These are phyloP conservation scores for Cicer bijugum DNA, from an alignment of 306 rosid genomes.

Conservation along the genomic window DNA sequence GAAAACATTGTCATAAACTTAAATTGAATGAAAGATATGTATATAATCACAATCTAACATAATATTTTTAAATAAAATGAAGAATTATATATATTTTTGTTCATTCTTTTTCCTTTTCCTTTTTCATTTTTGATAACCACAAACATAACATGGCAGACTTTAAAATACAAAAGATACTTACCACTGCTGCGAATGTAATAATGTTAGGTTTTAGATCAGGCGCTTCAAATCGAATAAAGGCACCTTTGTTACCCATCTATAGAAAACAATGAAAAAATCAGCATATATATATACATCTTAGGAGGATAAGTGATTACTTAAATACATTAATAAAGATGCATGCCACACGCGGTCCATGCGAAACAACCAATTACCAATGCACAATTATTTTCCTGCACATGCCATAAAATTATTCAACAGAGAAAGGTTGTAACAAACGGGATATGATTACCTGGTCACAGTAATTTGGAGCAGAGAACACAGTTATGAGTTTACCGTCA, in stretches of 20 bases:
- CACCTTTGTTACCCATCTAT: conserved; percentile 99
- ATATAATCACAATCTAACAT: background rate
- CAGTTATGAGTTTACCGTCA: conserved; percentile 96
- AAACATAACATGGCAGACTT: conserved; percentile 3
- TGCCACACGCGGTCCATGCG: conserved; percentile 11
- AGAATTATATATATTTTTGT: background rate
- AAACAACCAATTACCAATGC: conserved; percentile 9
- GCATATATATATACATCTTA: background rate
- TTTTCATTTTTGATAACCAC: background rate
- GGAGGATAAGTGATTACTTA: conserved; percentile 15
- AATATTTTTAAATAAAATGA: conserved; percentile 3
- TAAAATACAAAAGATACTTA: conserved; percentile 50
- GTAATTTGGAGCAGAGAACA: conserved; percentile 98
- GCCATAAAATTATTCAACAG: background rate
- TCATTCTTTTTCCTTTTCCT: background rate
- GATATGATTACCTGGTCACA: conserved; percentile 87
- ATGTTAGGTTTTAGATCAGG: conserved; percentile 91
- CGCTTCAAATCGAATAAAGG: conserved; percentile 90
- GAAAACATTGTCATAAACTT: background rate
- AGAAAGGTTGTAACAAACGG: conserved; percentile 4
- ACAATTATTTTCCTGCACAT: background rate
- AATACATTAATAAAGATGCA: conserved; percentile 25
- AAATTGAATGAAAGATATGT: background rate
- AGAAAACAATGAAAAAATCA: conserved; percentile 42
- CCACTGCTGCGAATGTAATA: conserved; percentile 91